Evolutionary conservation across 192 early-diverging fungal species (phyloP).

Genomic region (Phlyctochytrium planicorne): DNA sequence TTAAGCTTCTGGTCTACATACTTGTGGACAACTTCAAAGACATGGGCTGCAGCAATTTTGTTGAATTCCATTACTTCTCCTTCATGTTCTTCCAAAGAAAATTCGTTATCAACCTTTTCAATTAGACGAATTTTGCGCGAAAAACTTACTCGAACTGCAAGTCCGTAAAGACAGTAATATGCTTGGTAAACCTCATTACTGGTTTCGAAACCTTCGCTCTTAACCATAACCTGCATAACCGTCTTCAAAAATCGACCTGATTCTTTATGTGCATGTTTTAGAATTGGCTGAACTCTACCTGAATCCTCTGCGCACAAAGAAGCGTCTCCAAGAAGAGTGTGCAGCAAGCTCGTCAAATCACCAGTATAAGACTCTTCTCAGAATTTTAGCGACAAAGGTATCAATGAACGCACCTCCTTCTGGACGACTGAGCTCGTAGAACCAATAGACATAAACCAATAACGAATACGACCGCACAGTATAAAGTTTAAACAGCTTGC

Average conservation of each 20-base stretch:
- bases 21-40: slow-evolving; percentile 5
- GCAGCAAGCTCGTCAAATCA: too few relatives aligned
- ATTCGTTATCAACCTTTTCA: slow-evolving; percentile 11
- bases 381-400: too few relatives aligned
- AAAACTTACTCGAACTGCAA: slow-evolving; percentile 6
- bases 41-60: slow-evolving; percentile 8
- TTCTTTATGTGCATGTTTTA: background rate
- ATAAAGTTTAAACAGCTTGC: too few relatives aligned
- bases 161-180: slow-evolving; percentile 24
- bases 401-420: too few relatives aligned
- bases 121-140: background rate
- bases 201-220: slow-evolving; percentile 1
- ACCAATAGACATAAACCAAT: too few relatives aligned
- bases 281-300: slow-evolving; percentile 2
- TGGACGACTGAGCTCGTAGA: too few relatives aligned
- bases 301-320: slow-evolving; percentile 12
- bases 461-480: too few relatives aligned
- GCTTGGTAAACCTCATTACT: slow-evolving; percentile 20
- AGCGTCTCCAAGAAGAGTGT: slow-evolving; percentile 22
- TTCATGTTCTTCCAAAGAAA: slow-evolving; percentile 13
- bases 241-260: slow-evolving; percentile 11
- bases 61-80: background rate
- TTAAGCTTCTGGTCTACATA: slow-evolving; percentile 8
- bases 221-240: slow-evolving; percentile 1
- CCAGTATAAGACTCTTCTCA: too few relatives aligned